Evolutionary conservation across 2,329 filamentous ascomycete species (phyloP), one percentile per base, ranked within the genome.

Genomic region (Shiraia sp.): DNA sequence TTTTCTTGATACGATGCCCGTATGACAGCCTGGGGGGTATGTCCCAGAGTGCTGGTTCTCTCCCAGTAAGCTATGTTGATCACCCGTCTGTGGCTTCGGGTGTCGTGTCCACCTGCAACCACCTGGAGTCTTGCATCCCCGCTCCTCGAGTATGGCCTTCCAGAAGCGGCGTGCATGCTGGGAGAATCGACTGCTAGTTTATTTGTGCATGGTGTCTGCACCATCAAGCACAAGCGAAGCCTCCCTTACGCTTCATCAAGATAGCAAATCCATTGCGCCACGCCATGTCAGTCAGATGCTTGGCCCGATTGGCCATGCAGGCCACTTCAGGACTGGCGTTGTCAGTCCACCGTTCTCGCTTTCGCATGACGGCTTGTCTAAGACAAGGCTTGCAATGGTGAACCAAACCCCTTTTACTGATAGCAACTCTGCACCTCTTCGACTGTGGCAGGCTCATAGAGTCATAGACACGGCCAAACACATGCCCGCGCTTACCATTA

Each of bases 21-120:
- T 46, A 43, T 37, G 24, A 27, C 25, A 43, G 46, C 27, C 46
- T 46, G 50, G 45, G n/a, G n/a, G n/a, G n/a, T n/a, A n/a, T n/a
- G 41, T 52, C 40, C 64, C 61, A 51, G 40, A 55, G 49, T 59
- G 59, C 57, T 63, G 61, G 64, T 59, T 59, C 45, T 39, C 44
- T 47, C 38, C 36, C 36, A 50, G 46, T 43, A 50, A 50, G 51
- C 51, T 47, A 47, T 61, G 65, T 46, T 57, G 56, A 67, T 68
- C 63, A 68, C 56, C 65, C 65, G 63, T 59, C 52, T 45, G 57
- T 66, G 63, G 65, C 61, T 63, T 66, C 55, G 51, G 57, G 56
- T 22, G 19, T 22, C 49, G 49, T 47, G 23, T 40, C 54, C 51
- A 56, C 50, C 53, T 54, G 39, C 42, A 43, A 49, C 49, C 51